phyloP scores from a whole-genome alignment of 2,329 filamentous ascomycete genomes.

The Scorias spongiosa region DNA sequence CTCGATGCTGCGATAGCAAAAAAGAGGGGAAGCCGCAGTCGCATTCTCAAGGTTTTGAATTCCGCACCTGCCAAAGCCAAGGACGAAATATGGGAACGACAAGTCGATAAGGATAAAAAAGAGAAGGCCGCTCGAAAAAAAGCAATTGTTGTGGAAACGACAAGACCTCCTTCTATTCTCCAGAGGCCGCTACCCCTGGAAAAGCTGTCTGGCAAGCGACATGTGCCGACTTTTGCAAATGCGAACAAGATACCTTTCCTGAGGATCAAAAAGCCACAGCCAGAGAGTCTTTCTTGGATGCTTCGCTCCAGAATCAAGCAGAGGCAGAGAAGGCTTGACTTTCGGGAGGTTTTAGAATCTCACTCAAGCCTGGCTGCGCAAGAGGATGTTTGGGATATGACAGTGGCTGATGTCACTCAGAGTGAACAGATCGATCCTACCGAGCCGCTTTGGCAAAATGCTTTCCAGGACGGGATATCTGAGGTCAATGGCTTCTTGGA shows the following conservation, averaged over 20 bases:
- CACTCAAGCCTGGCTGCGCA: conserved; percentile 23
- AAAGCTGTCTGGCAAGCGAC: conserved; percentile 35
- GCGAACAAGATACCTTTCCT: conserved; percentile 48
- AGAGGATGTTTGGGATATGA: conserved; percentile 37
- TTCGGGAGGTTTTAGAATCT: conserved; percentile 26
- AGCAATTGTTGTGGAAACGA: not conserved
- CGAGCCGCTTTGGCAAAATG: conserved; percentile 3
- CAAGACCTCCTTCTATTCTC: conserved; percentile 4
- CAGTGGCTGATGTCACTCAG: conserved; percentile 1
- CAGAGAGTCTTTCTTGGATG: conserved; percentile 40
- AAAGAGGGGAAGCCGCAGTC: conserved; percentile 12
- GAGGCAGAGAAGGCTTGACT: conserved; percentile 28
- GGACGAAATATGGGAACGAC: not conserved
- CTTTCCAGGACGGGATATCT: conserved; percentile 7
- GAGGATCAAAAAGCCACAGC: conserved; percentile 51
- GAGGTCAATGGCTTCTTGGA: conserved; percentile 3
- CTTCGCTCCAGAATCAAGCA: conserved; percentile 36
- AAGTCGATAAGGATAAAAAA: conserved; percentile 5
- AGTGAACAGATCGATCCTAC: conserved; percentile 15
- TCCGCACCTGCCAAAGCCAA: conserved; percentile 10
- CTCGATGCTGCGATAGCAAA: conserved; percentile 27
- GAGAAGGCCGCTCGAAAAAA: not conserved
- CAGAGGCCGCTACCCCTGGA: conserved; percentile 14
- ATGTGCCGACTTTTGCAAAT: conserved; percentile 44
- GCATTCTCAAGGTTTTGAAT: conserved; percentile 14